Conservation (phyloP, 768 basidiomycete genomes). For the Rhodosporidiobolus odoratus region DNA sequence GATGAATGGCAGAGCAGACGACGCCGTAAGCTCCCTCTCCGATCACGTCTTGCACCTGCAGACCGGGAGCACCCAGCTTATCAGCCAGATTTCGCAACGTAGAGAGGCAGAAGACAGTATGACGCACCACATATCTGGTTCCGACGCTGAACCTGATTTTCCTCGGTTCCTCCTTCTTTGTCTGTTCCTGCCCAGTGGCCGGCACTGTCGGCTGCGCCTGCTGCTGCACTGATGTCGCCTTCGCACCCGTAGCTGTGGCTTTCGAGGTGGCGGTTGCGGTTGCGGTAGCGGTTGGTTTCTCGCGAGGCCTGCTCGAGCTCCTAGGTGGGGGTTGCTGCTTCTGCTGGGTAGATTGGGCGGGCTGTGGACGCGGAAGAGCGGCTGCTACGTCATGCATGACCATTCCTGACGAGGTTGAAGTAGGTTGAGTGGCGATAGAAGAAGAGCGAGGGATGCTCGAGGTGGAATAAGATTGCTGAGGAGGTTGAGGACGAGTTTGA, state of each 20-base stretch:
- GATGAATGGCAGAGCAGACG: constrained; percentile 72
- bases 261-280: neutral
- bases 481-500: neutral
- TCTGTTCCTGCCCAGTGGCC: neutral
- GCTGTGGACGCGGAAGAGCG: neutral
- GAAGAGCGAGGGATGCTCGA: constrained; percentile 2
- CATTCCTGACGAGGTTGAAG: constrained; percentile 1
- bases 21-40: constrained; percentile 95
- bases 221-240: neutral
- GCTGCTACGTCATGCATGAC: neutral
- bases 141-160: constrained; percentile 34
- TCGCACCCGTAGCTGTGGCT: neutral
- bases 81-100: neutral
- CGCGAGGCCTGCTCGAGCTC: neutral
- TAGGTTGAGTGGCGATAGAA: neutral
- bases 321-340: neutral
- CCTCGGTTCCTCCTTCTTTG: constrained; percentile 28
- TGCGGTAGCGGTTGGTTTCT: neutral
- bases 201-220: neutral
- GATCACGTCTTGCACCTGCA: constrained; percentile 35
- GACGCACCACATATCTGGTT: constrained; percentile 24
- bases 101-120: neutral
- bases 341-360: neutral
- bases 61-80: neutral
- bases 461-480: neutral